Conservation (phyloP, 1,139 yeast genomes). For the Pichia sp. region DNA sequence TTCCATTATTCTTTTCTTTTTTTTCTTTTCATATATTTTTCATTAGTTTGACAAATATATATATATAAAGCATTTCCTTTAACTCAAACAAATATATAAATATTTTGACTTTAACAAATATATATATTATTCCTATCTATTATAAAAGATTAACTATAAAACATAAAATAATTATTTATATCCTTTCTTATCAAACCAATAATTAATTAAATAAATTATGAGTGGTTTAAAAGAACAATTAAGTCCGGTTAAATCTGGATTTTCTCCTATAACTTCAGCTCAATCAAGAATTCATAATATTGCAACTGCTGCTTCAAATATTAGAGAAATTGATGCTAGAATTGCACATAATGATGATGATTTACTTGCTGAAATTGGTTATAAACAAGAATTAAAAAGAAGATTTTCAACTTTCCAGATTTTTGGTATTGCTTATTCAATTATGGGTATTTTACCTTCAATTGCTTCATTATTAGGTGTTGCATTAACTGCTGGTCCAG, state of each 20-base stretch:
- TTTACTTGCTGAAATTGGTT: conserved; percentile 41
- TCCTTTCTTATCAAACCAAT: too few relatives aligned
- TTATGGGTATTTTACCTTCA: conserved; percentile 47
- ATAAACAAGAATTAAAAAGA: conserved; percentile 44
- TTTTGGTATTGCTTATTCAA: conserved; percentile 46
- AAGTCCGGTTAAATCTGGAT: not conserved
- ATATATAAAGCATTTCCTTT: too few relatives aligned
- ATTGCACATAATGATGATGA: conserved; percentile 32
- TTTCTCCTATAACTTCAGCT: conserved; percentile 16
- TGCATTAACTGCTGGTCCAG: conserved; percentile 45
- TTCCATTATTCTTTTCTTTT: too few relatives aligned
- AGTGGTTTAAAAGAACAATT: not conserved
- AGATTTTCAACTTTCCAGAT: conserved; percentile 43
- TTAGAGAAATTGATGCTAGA: conserved; percentile 25
- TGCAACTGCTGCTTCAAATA: conserved; percentile 16
- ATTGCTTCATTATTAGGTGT: conserved; percentile 36
- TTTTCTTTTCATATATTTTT: too few relatives aligned
- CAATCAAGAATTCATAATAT: conserved; percentile 14
- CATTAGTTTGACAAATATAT: too few relatives aligned
- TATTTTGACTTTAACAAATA: too few relatives aligned
- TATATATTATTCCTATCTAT: too few relatives aligned
- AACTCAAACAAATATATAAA: too few relatives aligned
- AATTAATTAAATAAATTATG: not conserved
- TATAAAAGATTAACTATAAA: too few relatives aligned
- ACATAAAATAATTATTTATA: too few relatives aligned